Evolutionary conservation across 148 eudicot species (phyloP).

Genomic region (Vaccinium corymbosum): DNA sequence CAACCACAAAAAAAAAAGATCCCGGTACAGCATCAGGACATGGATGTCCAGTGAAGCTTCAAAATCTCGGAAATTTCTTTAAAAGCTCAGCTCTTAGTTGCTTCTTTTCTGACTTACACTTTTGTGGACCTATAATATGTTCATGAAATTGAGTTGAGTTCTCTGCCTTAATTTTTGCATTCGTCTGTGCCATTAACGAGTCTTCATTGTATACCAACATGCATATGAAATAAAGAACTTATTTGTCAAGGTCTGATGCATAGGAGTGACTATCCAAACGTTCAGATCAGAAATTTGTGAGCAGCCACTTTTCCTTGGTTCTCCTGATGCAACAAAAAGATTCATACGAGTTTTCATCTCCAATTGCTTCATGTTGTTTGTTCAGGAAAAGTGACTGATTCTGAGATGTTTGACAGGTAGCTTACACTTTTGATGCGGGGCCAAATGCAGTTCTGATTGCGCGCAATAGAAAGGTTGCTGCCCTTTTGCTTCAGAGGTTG

Average conservation of each 20-base stretch:
- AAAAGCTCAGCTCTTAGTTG: background rate
- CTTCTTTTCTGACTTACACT: background rate
- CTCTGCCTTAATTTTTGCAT: background rate
- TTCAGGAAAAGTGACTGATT: slow-evolving; percentile 4
- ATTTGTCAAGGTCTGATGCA: background rate
- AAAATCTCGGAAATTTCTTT: background rate
- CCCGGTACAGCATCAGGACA: background rate
- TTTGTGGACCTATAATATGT: background rate
- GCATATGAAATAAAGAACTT: background rate
- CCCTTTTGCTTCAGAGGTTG: slow-evolving; percentile 70
- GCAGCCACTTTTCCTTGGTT: background rate
- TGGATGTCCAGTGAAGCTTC: background rate
- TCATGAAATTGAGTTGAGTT: background rate
- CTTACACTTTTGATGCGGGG: slow-evolving; percentile 84
- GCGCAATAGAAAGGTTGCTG: slow-evolving; percentile 60
- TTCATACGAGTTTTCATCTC: background rate
- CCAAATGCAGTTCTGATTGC: slow-evolving; percentile 70
- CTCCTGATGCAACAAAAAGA: background rate
- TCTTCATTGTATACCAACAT: background rate
- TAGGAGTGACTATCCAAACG: background rate
- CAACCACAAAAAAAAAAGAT: background rate
- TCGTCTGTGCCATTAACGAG: background rate
- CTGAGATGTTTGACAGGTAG: slow-evolving; percentile 51
- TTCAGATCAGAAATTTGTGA: background rate
- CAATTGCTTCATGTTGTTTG: slow-evolving; percentile 4